Evolutionary conservation across 306 rosid genomes (phyloP), one percentile per base, ranked within the genome.

Genomic region (Astragalus glycyphyllos): DNA sequence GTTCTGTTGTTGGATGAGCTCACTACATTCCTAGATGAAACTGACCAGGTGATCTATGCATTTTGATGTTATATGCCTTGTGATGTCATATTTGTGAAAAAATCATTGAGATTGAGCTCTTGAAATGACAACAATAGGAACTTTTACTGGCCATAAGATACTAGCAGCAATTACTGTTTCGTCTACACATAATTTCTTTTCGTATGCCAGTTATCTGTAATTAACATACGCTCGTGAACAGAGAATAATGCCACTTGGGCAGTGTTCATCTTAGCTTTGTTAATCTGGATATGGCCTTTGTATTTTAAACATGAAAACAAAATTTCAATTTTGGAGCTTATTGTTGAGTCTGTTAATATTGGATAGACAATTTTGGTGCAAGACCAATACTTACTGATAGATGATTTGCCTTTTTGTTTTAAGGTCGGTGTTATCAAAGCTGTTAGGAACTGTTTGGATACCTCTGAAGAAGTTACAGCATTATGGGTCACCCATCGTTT

Each of bases 401-500:
- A 76, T 72, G 23, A 31, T 68, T 68, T 57, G 58, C 32, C 10
- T 34, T 62, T 63, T 38, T 20, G 70, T 54, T 72, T 29, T 62
- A 72, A 88, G 97, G 72, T 84, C 10, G 97, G 89, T 61, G 92
- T 88, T 78, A 84, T 91, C 77, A 85, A 77, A 77, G 97, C 92
- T 34, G 92, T 86, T 41, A 75, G 92, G 79, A 85, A 80, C 63
- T 71, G 85, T 60, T 59, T 86, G 83, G 82, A 82, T 49, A 86
- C 83, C 37, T 85, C 91, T 54, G 84, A 70, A 66, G 91, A 85
- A 23, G 91, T 91, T 74, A 82, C 96, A 14, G 92, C 97, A 53
- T 76, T 91, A 67, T 86, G 96, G 96, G 97, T 91, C 48, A 91
- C 91, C 32, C 96, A 91, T 87, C 96, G 97, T 66, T 80, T 88